Evolutionary conservation across 2,329 filamentous ascomycete species (phyloP).

Genomic region (Sclerotiophoma versabilis): DNA sequence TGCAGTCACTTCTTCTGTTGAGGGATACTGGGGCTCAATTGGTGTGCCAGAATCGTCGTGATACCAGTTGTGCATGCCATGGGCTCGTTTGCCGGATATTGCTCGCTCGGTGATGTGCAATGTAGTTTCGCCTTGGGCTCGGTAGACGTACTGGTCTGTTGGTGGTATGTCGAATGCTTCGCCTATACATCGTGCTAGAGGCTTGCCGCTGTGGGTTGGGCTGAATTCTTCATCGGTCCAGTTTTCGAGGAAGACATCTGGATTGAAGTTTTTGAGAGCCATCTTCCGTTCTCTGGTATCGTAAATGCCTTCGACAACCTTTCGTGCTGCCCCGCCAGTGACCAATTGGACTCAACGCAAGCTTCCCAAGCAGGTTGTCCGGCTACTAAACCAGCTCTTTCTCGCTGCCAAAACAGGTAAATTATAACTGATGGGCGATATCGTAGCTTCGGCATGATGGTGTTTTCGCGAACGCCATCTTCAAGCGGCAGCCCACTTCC

Average conservation of each 20-base stretch:
- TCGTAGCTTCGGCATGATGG: conserved; percentile 8
- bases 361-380: background rate
- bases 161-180: conserved; percentile 56
- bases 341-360: background rate
- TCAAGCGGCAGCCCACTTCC: background rate
- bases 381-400: background rate
- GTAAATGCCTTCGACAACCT: background rate
- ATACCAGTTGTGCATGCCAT: conserved; percentile 62
- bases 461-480: conserved; percentile 9
- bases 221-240: conserved; percentile 52
- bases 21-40: conserved; percentile 30
- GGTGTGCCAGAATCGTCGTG: conserved; percentile 50
- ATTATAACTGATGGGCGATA: background rate
- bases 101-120: conserved; percentile 59
- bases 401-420: conserved; percentile 1
- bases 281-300: conserved; percentile 13
- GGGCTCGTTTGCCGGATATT: conserved; percentile 54
- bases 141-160: conserved; percentile 59
- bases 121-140: conserved; percentile 59
- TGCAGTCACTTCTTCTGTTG: conserved; percentile 64
- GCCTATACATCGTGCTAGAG: conserved; percentile 55
- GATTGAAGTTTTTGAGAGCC: conserved; percentile 51
- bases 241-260: conserved; percentile 53
- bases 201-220: conserved; percentile 31
- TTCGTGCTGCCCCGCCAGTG: background rate